Evolutionary conservation across 2,329 filamentous ascomycete species (phyloP).

Genomic region (Ilyonectria destructans): DNA sequence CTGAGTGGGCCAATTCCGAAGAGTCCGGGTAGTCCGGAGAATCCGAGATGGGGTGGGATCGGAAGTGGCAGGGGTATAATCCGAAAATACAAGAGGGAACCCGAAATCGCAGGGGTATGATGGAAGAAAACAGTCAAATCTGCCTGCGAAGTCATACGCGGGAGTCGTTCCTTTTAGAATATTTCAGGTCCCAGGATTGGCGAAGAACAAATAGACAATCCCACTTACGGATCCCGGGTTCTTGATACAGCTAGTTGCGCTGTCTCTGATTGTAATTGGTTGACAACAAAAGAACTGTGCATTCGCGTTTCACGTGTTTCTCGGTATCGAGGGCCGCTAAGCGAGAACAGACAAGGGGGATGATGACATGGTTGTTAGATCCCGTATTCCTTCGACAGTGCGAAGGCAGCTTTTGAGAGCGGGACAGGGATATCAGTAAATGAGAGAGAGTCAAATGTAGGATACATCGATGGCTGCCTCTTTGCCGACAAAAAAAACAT

Average conservation of each 20-base stretch:
- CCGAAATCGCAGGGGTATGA: background rate
- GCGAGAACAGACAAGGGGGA: no score
- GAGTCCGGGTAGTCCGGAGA: background rate
- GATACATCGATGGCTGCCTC: no score
- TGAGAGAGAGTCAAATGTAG: no score
- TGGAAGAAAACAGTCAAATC: background rate
- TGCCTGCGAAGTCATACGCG: background rate
- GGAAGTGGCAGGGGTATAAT: background rate
- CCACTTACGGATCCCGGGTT: background rate
- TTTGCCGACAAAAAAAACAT: no score
- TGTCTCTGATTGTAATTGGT: background rate
- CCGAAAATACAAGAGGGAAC: no score
- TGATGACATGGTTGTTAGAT: no score
- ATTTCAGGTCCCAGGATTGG: background rate
- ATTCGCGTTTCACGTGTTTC: no score
- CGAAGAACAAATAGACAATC: background rate
- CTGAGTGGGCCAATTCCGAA: background rate
- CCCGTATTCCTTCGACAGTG: no score
- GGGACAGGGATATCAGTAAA: no score
- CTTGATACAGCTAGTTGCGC: background rate
- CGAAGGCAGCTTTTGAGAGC: no score
- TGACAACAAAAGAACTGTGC: background rate
- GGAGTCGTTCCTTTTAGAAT: background rate
- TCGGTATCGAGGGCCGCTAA: no score
- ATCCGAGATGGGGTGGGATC: background rate